Base-by-base conservation (phyloP, 2,329 filamentous ascomycete genomes). In the Exserohilum turcica region DNA sequence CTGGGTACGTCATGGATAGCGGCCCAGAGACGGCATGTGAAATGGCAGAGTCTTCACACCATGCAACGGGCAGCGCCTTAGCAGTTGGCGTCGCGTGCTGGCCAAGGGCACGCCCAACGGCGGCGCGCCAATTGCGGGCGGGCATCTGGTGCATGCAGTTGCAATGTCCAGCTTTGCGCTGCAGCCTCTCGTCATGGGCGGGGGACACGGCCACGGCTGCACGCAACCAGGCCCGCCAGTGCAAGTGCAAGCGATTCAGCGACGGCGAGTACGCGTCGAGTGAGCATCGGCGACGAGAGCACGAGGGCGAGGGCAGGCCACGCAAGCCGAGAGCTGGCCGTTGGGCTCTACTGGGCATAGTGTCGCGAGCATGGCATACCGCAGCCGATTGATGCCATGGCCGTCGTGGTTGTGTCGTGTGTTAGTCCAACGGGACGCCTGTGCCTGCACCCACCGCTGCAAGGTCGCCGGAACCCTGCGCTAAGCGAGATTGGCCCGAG, bases 401-500 rank as follows among this genome's bases (percentile, higher is more conserved):
- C 16, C 13, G 32, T 35, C 4, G 21, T 24, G 21, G 21, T 24
- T 4, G 21, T 24, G 21, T n/a, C n/a, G n/a, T n/a, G n/a, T n/a
- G n/a, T n/a, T n/a, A n/a, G n/a, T n/a, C n/a, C n/a, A n/a, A n/a
- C n/a, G n/a, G n/a, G n/a, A n/a, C n/a, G n/a, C n/a, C n/a, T n/a
- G n/a, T n/a, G n/a, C n/a, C n/a, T n/a, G n/a, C n/a, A n/a, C n/a
- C n/a, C n/a, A n/a, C n/a, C n/a, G n/a, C n/a, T n/a, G n/a, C n/a
- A n/a, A n/a, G n/a, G n/a, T n/a, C n/a, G n/a, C n/a, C n/a, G n/a
- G n/a, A n/a, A n/a, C n/a, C n/a, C 44, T 47, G 18, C 27, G 12
- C 21, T 47, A 47, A 39, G 35, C 44, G 44, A 47, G 44, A 47
- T 47, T 47, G 36, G 44, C 44, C 19, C 29, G 54, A 59, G 63